These are phyloP conservation scores for Auriscalpium microsporum DNA, from an alignment of 768 basidiomycete species.

Conservation along the genomic window DNA sequence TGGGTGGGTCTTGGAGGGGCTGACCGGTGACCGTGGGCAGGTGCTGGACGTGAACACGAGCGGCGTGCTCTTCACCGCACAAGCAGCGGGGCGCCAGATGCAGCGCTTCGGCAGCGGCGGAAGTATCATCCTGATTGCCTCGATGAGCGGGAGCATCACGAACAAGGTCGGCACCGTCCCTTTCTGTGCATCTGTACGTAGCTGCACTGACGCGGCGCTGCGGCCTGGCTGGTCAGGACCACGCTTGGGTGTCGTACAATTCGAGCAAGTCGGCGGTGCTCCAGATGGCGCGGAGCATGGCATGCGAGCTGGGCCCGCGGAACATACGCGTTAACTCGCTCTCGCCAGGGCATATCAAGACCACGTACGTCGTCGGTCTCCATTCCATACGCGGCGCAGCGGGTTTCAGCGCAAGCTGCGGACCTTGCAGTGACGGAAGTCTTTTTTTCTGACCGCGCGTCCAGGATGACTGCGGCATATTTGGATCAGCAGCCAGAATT, in stretches of 20 bases:
- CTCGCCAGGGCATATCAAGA: constrained; percentile 73
- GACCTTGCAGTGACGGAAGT: neutral
- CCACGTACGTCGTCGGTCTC: constrained; percentile 18
- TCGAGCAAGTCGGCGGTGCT: constrained; percentile 69
- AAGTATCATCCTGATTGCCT: constrained; percentile 35
- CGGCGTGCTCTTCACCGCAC: constrained; percentile 29
- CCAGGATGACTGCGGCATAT: constrained; percentile 68
- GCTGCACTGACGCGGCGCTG: neutral
- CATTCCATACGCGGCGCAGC: too few relatives aligned
- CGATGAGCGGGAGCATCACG: constrained; percentile 44
- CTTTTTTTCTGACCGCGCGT: neutral
- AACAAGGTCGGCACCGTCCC: constrained; percentile 42
- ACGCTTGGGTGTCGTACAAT: constrained; percentile 72
- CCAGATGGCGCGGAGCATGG: constrained; percentile 78
- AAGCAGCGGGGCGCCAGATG: constrained; percentile 30
- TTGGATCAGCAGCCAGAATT: constrained; percentile 58
- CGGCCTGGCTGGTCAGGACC: constrained; percentile 36
- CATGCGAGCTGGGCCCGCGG: constrained; percentile 62
- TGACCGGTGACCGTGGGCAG: constrained; percentile 23
- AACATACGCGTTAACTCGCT: constrained; percentile 67
- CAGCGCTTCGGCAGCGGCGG: constrained; percentile 26
- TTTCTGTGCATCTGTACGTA: neutral
- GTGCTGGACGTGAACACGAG: constrained; percentile 58
- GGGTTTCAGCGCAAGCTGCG: neutral
- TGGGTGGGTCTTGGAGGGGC: neutral